These are phyloP conservation scores for Xylaria sp. DNA, from an alignment of 2,329 filamentous ascomycete genomes.

Conservation along the genomic window DNA sequence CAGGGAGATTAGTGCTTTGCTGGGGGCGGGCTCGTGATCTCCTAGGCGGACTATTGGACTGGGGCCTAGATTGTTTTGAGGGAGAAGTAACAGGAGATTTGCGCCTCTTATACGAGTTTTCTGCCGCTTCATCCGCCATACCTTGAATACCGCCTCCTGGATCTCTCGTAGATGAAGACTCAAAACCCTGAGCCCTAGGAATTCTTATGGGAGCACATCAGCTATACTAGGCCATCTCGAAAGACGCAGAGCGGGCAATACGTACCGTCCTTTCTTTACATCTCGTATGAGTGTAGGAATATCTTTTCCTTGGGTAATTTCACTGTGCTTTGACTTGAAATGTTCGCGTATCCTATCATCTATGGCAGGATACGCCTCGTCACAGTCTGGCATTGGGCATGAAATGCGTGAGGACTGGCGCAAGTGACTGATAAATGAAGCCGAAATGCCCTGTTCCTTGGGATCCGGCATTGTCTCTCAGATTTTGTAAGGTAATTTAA, in stretches of 20 bases:
- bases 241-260: neutral
- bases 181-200: neutral
- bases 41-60: slow-evolving; percentile 31
- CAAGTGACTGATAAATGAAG: slow-evolving; percentile 17
- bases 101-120: slow-evolving; percentile 27
- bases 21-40: slow-evolving; percentile 33
- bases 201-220: slow-evolving; percentile 15
- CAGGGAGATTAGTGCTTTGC: slow-evolving; percentile 18
- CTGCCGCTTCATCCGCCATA: slow-evolving; percentile 13
- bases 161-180: slow-evolving; percentile 12
- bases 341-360: slow-evolving; percentile 23
- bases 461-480: slow-evolving; percentile 13
- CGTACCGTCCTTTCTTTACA: slow-evolving; percentile 24
- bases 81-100: slow-evolving; percentile 29
- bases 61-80: slow-evolving; percentile 15
- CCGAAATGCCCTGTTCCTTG: slow-evolving; percentile 14
- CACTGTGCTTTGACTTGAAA: slow-evolving; percentile 10
- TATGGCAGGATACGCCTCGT: neutral
- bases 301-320: slow-evolving; percentile 22
- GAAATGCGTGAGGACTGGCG: slow-evolving; percentile 12
- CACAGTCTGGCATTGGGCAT: slow-evolving; percentile 15
- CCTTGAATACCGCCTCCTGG: slow-evolving; percentile 15
- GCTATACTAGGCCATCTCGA: neutral
- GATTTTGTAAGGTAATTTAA: neutral
- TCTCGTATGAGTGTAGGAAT: slow-evolving; percentile 14